A percentile compares a stretch with the other conserved stretches of the same genome.
Conservation (phyloP, 1,284 basidiomycete genomes). For the Exsudoporus floridanus region DNA sequence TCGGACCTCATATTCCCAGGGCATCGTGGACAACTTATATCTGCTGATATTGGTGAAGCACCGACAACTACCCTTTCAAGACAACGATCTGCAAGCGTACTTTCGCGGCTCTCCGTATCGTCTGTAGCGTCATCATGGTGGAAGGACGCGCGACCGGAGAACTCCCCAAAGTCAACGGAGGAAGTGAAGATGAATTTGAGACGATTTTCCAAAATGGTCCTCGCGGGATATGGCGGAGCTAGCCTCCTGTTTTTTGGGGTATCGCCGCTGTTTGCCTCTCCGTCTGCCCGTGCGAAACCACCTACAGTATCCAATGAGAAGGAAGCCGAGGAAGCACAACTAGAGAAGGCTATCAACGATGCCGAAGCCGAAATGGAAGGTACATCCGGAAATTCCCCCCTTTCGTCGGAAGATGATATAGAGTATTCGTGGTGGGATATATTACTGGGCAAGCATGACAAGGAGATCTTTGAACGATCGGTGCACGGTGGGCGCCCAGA, state of each 20-base stretch:
- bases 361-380: constrained; percentile 64
- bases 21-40: constrained; percentile 63
- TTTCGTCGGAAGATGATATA: constrained; percentile 20
- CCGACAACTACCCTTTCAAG: constrained; percentile 31
- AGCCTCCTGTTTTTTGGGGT: constrained; percentile 77
- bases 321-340: constrained; percentile 54
- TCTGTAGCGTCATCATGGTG: constrained; percentile 31
- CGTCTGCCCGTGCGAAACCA: constrained; percentile 28
- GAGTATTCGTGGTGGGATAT: constrained; percentile 80
- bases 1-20: constrained; percentile 66
- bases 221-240: constrained; percentile 78
- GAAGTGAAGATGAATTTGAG: constrained; percentile 68
- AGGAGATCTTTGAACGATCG: constrained; percentile 71
- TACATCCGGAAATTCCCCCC: constrained; percentile 36
- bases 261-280: constrained; percentile 41
- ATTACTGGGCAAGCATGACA: constrained; percentile 71
- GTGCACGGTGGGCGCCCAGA: constrained; percentile 36
- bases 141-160: constrained; percentile 28
- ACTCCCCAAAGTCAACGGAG: constrained; percentile 40
- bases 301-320: constrained; percentile 39
- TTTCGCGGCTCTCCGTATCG: constrained; percentile 33
- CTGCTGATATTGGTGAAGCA: constrained; percentile 68
- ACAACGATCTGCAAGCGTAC: constrained; percentile 27
- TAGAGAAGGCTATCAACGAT: constrained; percentile 64
- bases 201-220: constrained; percentile 73